Percentiles rank a stretch among this genome's conserved stretches.
Conservation (phyloP, 768 basidiomycete genomes). For the Phlebiopsis gigantea region DNA sequence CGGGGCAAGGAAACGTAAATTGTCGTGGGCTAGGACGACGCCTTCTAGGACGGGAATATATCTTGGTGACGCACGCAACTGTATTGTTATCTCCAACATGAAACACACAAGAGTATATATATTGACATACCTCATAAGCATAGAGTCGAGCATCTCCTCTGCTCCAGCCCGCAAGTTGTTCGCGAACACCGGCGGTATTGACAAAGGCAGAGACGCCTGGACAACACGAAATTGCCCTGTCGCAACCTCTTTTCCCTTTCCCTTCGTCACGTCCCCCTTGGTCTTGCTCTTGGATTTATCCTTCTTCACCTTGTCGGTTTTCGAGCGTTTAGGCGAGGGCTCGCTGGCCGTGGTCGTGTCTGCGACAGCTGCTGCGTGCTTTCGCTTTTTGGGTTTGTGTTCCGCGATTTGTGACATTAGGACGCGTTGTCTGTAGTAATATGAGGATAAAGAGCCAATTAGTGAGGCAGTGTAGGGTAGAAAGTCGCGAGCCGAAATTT, state of each 20-base stretch:
- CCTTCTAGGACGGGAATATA: slow-evolving; percentile 85
- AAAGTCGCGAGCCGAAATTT: slow-evolving; percentile 8
- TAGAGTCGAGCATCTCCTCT: slow-evolving; percentile 87
- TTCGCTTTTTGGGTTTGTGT: slow-evolving; percentile 44
- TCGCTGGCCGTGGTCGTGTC: slow-evolving; percentile 7
- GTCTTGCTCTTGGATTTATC: slow-evolving; percentile 23
- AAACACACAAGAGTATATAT: neutral
- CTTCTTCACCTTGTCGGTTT: slow-evolving; percentile 29
- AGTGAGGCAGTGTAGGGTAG: neutral
- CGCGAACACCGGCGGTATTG: slow-evolving; percentile 80
- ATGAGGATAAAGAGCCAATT: neutral
- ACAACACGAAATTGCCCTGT: slow-evolving; percentile 54
- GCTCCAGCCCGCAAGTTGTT: slow-evolving; percentile 67
- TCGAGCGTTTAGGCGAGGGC: slow-evolving; percentile 29
- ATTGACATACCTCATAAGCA: slow-evolving; percentile 81
- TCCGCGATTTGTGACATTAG: slow-evolving; percentile 18
- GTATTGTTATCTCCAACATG: slow-evolving; percentile 1
- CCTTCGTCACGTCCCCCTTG: slow-evolving; percentile 12
- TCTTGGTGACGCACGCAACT: slow-evolving; percentile 40
- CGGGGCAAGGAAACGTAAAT: slow-evolving; percentile 58
- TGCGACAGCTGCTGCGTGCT: slow-evolving; percentile 27
- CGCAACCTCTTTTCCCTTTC: slow-evolving; percentile 22
- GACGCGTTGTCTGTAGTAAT: neutral
- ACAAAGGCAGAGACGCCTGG: slow-evolving; percentile 61
- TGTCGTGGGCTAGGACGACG: slow-evolving; percentile 83